phyloP scores from a whole-genome alignment of 257 asterid species.

The Penstemon davidsonii region DNA sequence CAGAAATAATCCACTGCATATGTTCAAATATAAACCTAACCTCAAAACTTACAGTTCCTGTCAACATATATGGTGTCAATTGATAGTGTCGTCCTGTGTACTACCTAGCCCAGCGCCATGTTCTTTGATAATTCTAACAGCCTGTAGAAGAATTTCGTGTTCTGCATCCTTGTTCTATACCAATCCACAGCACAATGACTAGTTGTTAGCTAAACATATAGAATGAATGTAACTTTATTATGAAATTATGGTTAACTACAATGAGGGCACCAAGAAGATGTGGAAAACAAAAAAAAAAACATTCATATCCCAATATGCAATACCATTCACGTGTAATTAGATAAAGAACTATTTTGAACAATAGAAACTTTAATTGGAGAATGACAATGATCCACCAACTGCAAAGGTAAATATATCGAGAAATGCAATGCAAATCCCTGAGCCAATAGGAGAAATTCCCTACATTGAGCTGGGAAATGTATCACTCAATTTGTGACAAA shows the following conservation, averaged over 20 bases:
- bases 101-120: constrained; percentile 73
- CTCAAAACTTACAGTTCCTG: not conserved
- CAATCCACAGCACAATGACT: constrained; percentile 23
- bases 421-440: not conserved
- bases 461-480: no score
- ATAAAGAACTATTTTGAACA: not conserved
- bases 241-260: not conserved
- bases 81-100: constrained; percentile 31
- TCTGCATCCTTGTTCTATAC: constrained; percentile 68
- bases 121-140: constrained; percentile 64
- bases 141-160: constrained; percentile 73
- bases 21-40: no score
- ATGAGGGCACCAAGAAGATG: not conserved
- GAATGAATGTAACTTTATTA: not conserved
- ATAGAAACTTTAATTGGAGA: not conserved
- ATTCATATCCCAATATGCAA: not conserved
- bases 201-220: constrained; percentile 12
- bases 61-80: constrained; percentile 17
- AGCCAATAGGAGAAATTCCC: not conserved
- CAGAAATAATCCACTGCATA: no score
- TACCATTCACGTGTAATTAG: not conserved
- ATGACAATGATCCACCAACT: not conserved
- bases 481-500: no score
- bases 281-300: not conserved
- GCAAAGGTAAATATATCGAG: not conserved